These are phyloP conservation scores for Fraxinus excelsior DNA, from an alignment of 257 asterid genomes.

Conservation along the genomic window DNA sequence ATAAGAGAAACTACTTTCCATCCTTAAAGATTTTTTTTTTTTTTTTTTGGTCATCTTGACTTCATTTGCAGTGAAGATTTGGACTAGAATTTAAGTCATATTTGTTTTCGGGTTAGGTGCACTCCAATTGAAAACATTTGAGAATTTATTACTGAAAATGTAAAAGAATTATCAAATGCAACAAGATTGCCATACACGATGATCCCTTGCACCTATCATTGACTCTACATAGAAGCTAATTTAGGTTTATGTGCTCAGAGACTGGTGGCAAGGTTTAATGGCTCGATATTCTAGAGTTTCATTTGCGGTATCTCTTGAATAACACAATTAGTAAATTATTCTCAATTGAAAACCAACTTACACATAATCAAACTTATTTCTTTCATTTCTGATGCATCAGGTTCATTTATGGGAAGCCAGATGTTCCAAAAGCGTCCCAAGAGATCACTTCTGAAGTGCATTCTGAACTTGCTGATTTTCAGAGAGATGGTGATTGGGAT, in stretches of 20 bases:
- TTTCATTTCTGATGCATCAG: constrained; percentile 42
- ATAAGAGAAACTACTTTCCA: neutral
- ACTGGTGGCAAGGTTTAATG: neutral
- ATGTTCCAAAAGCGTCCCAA: constrained; percentile 81
- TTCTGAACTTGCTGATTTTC: constrained; percentile 66
- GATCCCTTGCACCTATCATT: neutral
- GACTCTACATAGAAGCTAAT: neutral
- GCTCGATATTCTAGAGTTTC: neutral
- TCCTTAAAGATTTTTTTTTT: neutral
- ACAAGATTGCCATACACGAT: neutral
- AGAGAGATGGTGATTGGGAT: constrained; percentile 76
- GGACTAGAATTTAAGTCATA: neutral
- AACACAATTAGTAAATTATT: neutral
- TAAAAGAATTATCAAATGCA: neutral
- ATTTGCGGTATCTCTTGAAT: neutral
- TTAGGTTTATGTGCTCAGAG: neutral
- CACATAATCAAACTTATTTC: constrained; percentile 15
- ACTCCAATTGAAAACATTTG: neutral
- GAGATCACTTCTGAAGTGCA: constrained; percentile 69
- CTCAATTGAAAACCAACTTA: neutral
- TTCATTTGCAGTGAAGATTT: neutral
- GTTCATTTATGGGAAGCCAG: constrained; percentile 95
- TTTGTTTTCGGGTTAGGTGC: neutral
- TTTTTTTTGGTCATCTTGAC: neutral
- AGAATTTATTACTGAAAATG: neutral